Percentiles rank a stretch among this genome's conserved stretches.
phyloP scores from a whole-genome alignment of 371 early-diverging fungal genomes.

The Mucor saturninus region DNA sequence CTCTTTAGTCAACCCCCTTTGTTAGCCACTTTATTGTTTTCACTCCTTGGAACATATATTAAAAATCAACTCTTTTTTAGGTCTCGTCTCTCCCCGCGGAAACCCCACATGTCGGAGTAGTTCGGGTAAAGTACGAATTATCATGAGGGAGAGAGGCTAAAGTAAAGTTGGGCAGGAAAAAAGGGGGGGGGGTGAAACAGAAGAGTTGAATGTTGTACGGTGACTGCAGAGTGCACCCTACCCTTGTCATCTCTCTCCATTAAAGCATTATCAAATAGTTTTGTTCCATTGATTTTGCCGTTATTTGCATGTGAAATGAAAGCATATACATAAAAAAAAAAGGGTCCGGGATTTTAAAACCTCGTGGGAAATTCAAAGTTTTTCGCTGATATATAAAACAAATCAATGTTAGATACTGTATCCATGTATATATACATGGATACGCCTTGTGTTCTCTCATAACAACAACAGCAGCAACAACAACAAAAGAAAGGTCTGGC shows the following conservation, averaged over 20 bases:
- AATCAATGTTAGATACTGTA: no score
- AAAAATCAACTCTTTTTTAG: neutral
- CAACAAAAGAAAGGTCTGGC: no score
- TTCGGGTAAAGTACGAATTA: constrained; percentile 4
- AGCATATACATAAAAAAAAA: neutral
- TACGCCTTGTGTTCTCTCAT: no score
- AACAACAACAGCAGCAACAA: no score
- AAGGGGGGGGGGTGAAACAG: no score
- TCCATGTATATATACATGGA: no score
- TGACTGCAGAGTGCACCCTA: neutral
- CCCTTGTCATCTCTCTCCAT: neutral
- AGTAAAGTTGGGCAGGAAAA: no score
- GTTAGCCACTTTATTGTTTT: no score
- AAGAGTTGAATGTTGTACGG: no score
- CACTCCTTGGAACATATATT: no score
- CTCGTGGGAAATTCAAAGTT: constrained; percentile 13
- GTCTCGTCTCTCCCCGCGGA: neutral
- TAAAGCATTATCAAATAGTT: no score
- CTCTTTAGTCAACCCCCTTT: no score
- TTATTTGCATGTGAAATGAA: constrained; percentile 13
- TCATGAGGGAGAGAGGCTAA: neutral
- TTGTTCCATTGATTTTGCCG: neutral
- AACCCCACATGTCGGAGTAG: constrained; percentile 9
- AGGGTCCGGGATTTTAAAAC: constrained; percentile 1
- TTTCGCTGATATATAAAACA: neutral